Conservation (phyloP, 2,329 filamentous ascomycete species). For the Penicillium sp. region DNA sequence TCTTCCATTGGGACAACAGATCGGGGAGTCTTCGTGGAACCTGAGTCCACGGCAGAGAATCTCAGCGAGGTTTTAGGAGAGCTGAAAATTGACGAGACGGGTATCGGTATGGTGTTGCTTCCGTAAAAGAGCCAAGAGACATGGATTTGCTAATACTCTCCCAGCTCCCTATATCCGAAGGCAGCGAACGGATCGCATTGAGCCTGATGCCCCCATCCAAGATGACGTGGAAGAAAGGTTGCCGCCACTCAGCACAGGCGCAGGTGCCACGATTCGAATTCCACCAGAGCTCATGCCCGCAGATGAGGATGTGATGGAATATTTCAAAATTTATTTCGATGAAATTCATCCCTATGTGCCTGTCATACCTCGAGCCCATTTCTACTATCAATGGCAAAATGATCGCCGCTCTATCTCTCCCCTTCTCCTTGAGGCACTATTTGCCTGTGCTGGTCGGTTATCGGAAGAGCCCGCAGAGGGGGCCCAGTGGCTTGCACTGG, state of each 20-base stretch:
- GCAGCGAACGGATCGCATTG: conserved; percentile 51
- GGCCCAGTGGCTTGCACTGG: conserved; percentile 89
- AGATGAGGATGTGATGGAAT: conserved; percentile 76
- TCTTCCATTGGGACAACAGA: conserved; percentile 32
- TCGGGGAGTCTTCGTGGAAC: conserved; percentile 56
- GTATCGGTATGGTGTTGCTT: conserved; percentile 65
- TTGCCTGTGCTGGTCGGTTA: conserved; percentile 82
- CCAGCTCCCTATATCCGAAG: conserved; percentile 80
- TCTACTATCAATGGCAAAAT: conserved; percentile 88
- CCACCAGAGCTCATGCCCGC: conserved; percentile 91
- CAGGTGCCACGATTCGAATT: conserved; percentile 79
- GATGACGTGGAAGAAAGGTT: conserved; percentile 72
- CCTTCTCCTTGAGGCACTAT: conserved; percentile 83
- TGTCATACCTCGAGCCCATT: conserved; percentile 75
- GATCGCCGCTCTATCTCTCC: conserved; percentile 84
- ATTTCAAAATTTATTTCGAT: conserved; percentile 86
- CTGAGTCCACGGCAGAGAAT: conserved; percentile 68
- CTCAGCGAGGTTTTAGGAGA: conserved; percentile 80
- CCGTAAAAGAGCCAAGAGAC: background rate
- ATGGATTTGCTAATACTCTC: conserved; percentile 6
- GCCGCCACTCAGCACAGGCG: conserved; percentile 65
- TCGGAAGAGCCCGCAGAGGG: conserved; percentile 81
- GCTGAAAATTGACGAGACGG: conserved; percentile 81
- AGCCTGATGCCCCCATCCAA: conserved; percentile 56
- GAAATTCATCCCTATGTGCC: conserved; percentile 93